Conservation (phyloP, 768 basidiomycete genomes). For the Lactarius tabidus region DNA sequence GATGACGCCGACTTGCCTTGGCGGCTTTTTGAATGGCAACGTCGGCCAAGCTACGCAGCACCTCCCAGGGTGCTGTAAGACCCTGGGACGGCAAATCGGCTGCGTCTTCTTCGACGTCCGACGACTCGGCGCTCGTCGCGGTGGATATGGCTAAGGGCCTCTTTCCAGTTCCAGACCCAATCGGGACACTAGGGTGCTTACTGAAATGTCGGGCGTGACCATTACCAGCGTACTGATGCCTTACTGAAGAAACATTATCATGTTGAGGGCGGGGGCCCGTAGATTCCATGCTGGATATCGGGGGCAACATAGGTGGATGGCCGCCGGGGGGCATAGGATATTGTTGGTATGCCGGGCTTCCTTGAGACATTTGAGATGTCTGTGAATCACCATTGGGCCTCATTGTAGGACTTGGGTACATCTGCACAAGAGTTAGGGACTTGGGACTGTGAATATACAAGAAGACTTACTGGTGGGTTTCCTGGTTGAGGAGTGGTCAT, state of each 20-base stretch:
- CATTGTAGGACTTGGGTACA: constrained; percentile 19
- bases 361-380: constrained; percentile 9
- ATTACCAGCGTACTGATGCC: constrained; percentile 50
- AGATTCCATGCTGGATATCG: constrained; percentile 24
- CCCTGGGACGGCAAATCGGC: constrained; percentile 78
- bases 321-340: constrained; percentile 14
- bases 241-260: constrained; percentile 53
- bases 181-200: constrained; percentile 27
- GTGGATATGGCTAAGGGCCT: constrained; percentile 60
- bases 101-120: constrained; percentile 81
- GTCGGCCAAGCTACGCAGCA: constrained; percentile 74
- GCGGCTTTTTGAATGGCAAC: constrained; percentile 76
- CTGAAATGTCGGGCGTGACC: constrained; percentile 28
- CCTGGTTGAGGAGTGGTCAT: constrained; percentile 27
- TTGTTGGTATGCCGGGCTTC: constrained; percentile 18
- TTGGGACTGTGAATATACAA: background rate
- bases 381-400: constrained; percentile 10
- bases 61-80: constrained; percentile 84
- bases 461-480: constrained; percentile 31
- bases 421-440: constrained; percentile 12
- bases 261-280: constrained; percentile 30
- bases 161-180: constrained; percentile 44
- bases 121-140: constrained; percentile 74
- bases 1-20: constrained; percentile 45
- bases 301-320: constrained; percentile 23